Percentiles rank a stretch among this genome's conserved stretches.
These are phyloP conservation scores for Cyclotella choctawhatcheeana DNA, from an alignment of 108 stramenopile species.

Conservation along the genomic window DNA sequence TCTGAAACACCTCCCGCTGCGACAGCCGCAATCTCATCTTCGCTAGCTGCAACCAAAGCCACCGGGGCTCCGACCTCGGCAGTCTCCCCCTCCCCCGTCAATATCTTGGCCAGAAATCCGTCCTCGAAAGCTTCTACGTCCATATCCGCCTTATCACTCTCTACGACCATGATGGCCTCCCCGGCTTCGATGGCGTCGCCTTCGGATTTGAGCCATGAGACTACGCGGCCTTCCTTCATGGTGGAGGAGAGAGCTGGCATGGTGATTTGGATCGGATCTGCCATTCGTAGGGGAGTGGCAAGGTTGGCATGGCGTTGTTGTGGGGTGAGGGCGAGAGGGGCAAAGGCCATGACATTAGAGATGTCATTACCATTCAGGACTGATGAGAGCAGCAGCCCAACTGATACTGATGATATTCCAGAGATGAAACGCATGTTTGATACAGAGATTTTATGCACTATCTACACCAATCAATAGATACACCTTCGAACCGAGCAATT, in stretches of 20 bases:
- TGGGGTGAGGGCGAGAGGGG: conserved; percentile 19
- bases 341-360: conserved; percentile 17
- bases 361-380: conserved; percentile 29
- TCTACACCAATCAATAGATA: too few relatives aligned
- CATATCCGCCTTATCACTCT: conserved; percentile 99
- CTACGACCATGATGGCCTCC: conserved; percentile 97
- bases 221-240: conserved; percentile 97
- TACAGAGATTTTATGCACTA: too few relatives aligned
- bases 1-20: conserved; percentile 64
- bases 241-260: conserved; percentile 98
- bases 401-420: conserved; percentile 48
- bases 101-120: conserved; percentile 94
- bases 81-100: conserved; percentile 91
- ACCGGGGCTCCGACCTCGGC: conserved; percentile 94
- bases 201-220: conserved; percentile 93
- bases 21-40: conserved; percentile 81
- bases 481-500: too few relatives aligned
- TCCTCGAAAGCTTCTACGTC: conserved; percentile 97
- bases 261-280: conserved; percentile 80
- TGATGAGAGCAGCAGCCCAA: conserved; percentile 38
- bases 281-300: conserved; percentile 43
- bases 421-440: conserved; percentile 49
- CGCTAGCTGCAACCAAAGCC: conserved; percentile 84
- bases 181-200: conserved; percentile 94
- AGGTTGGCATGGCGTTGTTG: conserved; percentile 20